Evolutionary conservation across 2,329 filamentous ascomycete species (phyloP), one percentile per base, ranked within the genome.

Genomic region (Aspergillus sergii): DNA sequence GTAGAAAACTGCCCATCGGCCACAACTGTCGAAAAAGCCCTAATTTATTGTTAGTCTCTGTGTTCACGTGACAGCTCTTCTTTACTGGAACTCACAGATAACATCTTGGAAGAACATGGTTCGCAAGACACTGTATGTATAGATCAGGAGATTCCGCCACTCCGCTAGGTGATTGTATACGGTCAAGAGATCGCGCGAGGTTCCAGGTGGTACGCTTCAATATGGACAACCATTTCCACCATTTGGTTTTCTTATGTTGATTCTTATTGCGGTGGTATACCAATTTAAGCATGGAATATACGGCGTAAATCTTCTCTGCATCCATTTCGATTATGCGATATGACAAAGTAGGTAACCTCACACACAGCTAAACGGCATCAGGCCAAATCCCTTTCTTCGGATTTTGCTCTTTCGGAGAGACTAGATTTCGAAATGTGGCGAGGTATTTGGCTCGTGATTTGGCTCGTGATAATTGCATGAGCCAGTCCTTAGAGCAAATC

Each of bases 191-290:
- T 53, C 75, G 61, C 1, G 83, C 70, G 2, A 97, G 79, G 60
- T 84, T 84, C 10, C 80, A 79, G 10, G 90, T 76, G 61, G 88
- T 84, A 54, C 91, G 90, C 41, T 92, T 88, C 67, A 97, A 84
- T 67, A 90, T 84, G 59, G 85, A 85, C 65, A 97, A 87, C 71
- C 82, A 83, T 71, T 88, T 86, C 88, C 91, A 98, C 94, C 94
- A 99, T 73, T 88, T 87, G 34, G 89, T 86, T 66, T 86, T 84
- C 60, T 89, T 89, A 78, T 98, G 94, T 80, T 98, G 94, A 80
- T 97, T 98, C 74, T 89, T 90, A 82, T 97, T 95, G 71, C 93
- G 92, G 75, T 92, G 89, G 77, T 89, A 87, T 71, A 96, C 86
- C 68, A 91, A 85, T 72, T 90, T 84, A 51, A 97, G 86, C 54